Percentiles rank a stretch among this genome's conserved stretches.
Conservation (phyloP, 148 eudicot genomes). For the Silene conica region DNA sequence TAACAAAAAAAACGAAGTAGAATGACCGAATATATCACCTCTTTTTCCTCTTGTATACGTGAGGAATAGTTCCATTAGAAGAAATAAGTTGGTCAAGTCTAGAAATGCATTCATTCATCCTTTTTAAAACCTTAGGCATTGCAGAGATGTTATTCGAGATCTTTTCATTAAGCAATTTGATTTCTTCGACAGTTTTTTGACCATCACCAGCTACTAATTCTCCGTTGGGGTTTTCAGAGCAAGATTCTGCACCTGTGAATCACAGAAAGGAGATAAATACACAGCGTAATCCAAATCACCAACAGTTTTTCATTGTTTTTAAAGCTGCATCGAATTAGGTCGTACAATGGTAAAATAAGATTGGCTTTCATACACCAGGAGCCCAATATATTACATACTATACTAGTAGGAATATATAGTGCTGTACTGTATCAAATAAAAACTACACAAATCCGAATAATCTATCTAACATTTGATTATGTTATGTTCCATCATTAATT, state of each 20-base stretch:
- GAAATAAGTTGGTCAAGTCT: constrained; percentile 53
- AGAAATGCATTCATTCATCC: constrained; percentile 63
- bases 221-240: constrained; percentile 20
- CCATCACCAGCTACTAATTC: constrained; percentile 28
- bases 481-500: background rate
- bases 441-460: background rate
- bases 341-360: background rate
- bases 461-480: background rate
- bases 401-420: background rate
- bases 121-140: constrained; percentile 55
- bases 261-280: constrained; percentile 8
- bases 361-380: background rate
- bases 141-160: constrained; percentile 54
- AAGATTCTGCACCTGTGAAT: constrained; percentile 28
- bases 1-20: constrained; percentile 19
- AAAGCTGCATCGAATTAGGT: background rate
- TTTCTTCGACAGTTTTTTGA: constrained; percentile 33
- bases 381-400: background rate
- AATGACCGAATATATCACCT: constrained; percentile 18
- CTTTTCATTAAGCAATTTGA: constrained; percentile 54
- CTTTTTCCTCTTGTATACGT: constrained; percentile 62
- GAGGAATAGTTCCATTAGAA: constrained; percentile 42
- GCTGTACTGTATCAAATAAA: background rate
- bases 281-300: background rate
- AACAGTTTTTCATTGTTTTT: background rate